Percentiles rank a stretch among this genome's conserved stretches.
These are phyloP conservation scores for Ajuga reptans DNA, from an alignment of 305 asterid species.

Conservation along the genomic window DNA sequence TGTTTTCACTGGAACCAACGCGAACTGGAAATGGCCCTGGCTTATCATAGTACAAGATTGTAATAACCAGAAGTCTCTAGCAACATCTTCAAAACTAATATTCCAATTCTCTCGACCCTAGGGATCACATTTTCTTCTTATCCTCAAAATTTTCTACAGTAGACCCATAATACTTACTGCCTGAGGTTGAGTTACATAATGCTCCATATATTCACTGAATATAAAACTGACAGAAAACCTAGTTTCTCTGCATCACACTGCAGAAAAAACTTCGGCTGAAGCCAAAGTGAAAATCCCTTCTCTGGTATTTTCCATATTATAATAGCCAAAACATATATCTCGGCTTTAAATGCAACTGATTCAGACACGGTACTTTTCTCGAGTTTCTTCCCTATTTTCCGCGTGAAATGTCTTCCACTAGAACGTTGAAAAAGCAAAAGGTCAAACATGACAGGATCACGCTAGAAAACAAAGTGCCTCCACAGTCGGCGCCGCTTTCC, in stretches of 20 bases:
- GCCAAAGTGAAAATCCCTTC: background rate
- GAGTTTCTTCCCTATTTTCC: background rate
- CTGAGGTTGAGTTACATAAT: background rate
- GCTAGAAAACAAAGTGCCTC: background rate
- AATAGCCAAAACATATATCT: background rate
- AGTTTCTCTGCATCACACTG: background rate
- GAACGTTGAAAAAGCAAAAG: background rate
- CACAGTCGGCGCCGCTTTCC: slow-evolving; percentile 4
- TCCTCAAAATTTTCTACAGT: background rate
- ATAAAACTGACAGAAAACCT: background rate
- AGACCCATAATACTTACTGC: background rate
- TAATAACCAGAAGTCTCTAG: background rate
- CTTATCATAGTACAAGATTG: background rate
- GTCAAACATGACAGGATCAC: background rate
- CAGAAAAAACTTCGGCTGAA: background rate
- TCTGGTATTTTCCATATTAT: background rate
- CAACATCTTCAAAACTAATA: background rate
- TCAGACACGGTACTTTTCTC: background rate
- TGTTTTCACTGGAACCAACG: background rate
- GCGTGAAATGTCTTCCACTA: background rate
- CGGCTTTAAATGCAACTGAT: background rate
- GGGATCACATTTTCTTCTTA: background rate
- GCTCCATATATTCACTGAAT: background rate
- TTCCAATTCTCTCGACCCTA: slow-evolving; percentile 3
- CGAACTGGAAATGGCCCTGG: background rate